Evolutionary conservation across 2,329 filamentous ascomycete genomes (phyloP), one percentile per base, ranked within the genome.

Genomic region (Monosporascus sp.): DNA sequence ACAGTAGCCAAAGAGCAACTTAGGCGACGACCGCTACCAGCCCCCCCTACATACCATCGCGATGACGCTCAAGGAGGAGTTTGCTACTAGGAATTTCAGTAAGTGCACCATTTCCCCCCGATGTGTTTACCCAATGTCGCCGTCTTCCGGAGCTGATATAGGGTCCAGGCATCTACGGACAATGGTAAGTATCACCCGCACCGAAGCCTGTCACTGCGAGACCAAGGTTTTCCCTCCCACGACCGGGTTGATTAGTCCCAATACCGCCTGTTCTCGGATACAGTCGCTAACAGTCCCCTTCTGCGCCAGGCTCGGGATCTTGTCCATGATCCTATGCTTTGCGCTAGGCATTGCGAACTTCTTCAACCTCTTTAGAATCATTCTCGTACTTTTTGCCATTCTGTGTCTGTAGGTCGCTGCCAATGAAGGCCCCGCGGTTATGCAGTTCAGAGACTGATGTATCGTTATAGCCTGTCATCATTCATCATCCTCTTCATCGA

Each of bases 401-500:
- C 58, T 84, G 45, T 75, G 76, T 57, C 68, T 84, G 80, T 83
- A 74, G 66, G 81, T 70, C 9, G 8, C 44, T 20, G 22, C 27
- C 47, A 15, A n/a, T 5, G 20, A 25, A 38, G 18, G 11, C 18
- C 17, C 6, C 8, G 39, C 9, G 38, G 41, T 7, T 18, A 34
- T 8, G 24, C 49, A 47, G 41, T 48, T 37, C 51, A 31, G 6
- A 57, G 44, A 17, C 53, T 58, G 47, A 56, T 11, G 22, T 9
- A 17, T 24, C 34, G 9, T 22, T 37, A 49, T 61, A 93, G 89
- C 45, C 76, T 80, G 55, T 90, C 80, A 48, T 80, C 84, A 15
- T 83, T 91, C 63, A 65, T 92, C 62, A 87, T 94, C 66, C 76
- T 94, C 67, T 94, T 94, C 73, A 80, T 93, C 67, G 89, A 99